phyloP scores from a whole-genome alignment of 2,329 filamentous ascomycete genomes.

The Trichophyton rubrum region DNA sequence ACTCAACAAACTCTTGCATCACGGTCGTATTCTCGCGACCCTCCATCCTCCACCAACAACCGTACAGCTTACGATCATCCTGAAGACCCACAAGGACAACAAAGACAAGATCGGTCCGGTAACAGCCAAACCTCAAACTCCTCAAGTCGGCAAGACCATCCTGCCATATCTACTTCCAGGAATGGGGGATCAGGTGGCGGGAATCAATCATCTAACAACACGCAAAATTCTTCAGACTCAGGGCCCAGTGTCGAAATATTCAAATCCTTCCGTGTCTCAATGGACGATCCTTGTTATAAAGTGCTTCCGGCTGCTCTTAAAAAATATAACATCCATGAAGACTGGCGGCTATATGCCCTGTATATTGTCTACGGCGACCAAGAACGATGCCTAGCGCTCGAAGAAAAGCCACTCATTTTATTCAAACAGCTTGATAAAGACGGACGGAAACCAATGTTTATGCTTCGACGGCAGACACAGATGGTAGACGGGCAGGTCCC shows the following conservation, averaged over 20 bases:
- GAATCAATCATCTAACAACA: slow-evolving; percentile 5
- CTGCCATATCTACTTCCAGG: slow-evolving; percentile 14
- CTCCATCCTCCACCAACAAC: slow-evolving; percentile 12
- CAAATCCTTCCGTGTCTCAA: slow-evolving; percentile 95
- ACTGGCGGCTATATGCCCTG: slow-evolving; percentile 92
- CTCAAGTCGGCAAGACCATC: slow-evolving; percentile 22
- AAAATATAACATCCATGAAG: slow-evolving; percentile 96
- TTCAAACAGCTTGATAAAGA: slow-evolving; percentile 97
- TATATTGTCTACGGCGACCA: slow-evolving; percentile 99
- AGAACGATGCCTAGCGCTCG: slow-evolving; percentile 78
- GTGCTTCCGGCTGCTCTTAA: slow-evolving; percentile 89
- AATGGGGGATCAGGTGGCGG: slow-evolving; percentile 14
- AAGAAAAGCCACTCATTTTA: slow-evolving; percentile 86
- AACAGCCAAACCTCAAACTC: slow-evolving; percentile 19
- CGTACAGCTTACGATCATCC: slow-evolving; percentile 28
- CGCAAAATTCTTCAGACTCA: slow-evolving; percentile 16
- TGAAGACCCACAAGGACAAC: slow-evolving; percentile 25
- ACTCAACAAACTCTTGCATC: slow-evolving; percentile 33
- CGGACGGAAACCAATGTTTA: slow-evolving; percentile 98
- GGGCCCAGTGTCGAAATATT: slow-evolving; percentile 71
- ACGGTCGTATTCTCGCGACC: slow-evolving; percentile 31
- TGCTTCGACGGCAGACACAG: slow-evolving; percentile 63
- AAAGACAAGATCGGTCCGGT: slow-evolving; percentile 22
- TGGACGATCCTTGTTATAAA: slow-evolving; percentile 96
- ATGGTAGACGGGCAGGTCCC: slow-evolving; percentile 35